phyloP scores from a whole-genome alignment of 495 filamentous ascomycete genomes.

The Lophiostoma macrostomum region DNA sequence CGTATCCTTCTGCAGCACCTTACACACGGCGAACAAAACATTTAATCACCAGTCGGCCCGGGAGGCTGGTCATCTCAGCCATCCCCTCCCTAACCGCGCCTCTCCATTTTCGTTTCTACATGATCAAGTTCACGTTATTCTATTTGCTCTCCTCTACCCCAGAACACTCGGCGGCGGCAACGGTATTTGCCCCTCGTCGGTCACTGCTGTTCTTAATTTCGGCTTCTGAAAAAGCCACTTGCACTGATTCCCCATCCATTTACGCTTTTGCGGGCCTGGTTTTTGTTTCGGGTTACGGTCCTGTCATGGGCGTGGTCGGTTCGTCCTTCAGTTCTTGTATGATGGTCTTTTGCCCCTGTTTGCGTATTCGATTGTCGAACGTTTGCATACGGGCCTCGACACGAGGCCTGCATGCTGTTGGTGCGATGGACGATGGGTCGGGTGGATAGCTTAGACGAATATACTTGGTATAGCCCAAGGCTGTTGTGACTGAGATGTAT shows the following conservation, averaged over 20 bases:
- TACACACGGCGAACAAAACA: conserved; percentile 6
- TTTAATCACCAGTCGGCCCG: conserved; percentile 7
- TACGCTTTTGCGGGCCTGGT: background rate
- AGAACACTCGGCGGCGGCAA: too few species aligned
- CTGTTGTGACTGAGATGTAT: background rate
- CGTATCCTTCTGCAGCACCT: conserved; percentile 3
- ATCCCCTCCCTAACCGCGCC: conserved; percentile 4
- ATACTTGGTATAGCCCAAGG: conserved; percentile 12
- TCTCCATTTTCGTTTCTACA: background rate
- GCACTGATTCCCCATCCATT: conserved; percentile 8
- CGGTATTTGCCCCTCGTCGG: too few species aligned
- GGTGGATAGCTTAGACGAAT: conserved; percentile 1
- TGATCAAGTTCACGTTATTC: background rate
- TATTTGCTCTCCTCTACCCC: too few species aligned
- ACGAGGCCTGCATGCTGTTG: background rate
- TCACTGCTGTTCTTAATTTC: background rate
- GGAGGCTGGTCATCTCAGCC: background rate
- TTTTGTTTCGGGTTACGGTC: too few species aligned
- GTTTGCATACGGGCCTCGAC: too few species aligned
- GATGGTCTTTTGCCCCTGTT: conserved; percentile 9
- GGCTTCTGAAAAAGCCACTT: too few species aligned
- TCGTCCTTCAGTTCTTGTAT: conserved; percentile 26
- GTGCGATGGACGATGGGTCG: background rate
- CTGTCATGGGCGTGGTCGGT: too few species aligned
- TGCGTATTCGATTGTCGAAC: background rate